Evolutionary conservation across 176 grass and related monocot species (phyloP).

Genomic region (Bolboschoenus planiculmis): DNA sequence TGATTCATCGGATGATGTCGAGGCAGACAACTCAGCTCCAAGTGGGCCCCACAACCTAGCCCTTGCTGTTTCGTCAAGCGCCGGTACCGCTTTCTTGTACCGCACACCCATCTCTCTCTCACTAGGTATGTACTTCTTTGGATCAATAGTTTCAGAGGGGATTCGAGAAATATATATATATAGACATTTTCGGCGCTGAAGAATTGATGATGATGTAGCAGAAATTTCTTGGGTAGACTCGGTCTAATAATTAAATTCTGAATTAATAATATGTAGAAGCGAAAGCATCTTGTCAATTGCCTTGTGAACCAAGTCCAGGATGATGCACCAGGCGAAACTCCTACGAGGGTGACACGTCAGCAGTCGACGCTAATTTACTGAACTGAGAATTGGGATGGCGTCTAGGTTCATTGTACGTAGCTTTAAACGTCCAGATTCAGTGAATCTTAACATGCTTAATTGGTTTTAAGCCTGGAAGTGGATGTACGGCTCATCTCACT

Average conservation of each 20-base stretch:
- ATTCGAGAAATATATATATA: background rate
- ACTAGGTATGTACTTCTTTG: background rate
- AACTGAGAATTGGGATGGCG: background rate
- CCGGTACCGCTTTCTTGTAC: slow-evolving; percentile 48
- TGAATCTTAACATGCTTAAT: background rate
- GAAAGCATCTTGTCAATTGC: no score
- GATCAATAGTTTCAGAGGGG: background rate
- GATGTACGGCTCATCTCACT: background rate
- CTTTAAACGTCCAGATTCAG: background rate
- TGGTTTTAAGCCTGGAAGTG: background rate
- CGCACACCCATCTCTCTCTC: background rate
- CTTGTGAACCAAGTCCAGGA: background rate
- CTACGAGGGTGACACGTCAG: background rate
- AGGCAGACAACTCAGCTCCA: background rate
- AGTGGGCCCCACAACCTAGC: slow-evolving; percentile 35
- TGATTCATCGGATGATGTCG: slow-evolving; percentile 12
- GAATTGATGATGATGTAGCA: background rate
- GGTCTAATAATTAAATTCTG: background rate
- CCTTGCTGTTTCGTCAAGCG: slow-evolving; percentile 50
- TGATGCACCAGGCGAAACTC: background rate
- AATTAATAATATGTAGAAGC: no score
- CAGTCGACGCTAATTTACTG: background rate
- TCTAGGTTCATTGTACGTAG: background rate
- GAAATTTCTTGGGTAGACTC: background rate
- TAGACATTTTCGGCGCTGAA: background rate